phyloP scores from a whole-genome alignment of 192 early-diverging fungal species.

The Backusella westeae region DNA sequence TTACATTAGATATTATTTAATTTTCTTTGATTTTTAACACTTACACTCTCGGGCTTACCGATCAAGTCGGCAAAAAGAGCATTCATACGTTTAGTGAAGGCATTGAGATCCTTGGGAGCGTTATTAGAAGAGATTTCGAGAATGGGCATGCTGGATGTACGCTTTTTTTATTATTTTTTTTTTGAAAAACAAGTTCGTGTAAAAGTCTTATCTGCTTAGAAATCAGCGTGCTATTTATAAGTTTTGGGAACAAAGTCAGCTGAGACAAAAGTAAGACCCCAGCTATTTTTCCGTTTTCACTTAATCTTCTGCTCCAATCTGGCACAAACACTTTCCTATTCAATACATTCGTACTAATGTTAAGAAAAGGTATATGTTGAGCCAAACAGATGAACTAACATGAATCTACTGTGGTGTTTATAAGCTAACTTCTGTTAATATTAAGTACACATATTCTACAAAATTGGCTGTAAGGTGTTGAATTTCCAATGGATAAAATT shows the following conservation, averaged over 20 bases:
- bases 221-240: neutral
- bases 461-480: neutral
- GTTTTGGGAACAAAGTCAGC: neutral
- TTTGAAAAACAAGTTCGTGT: neutral
- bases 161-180: neutral
- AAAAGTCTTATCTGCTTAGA: slow-evolving; percentile 5
- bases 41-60: slow-evolving; percentile 34
- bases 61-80: slow-evolving; percentile 31
- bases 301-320: neutral
- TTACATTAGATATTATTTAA: neutral
- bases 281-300: neutral
- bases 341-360: neutral
- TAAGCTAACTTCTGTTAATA: neutral
- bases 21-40: neutral
- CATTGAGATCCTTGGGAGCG: slow-evolving; percentile 27
- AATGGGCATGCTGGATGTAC: slow-evolving; percentile 27
- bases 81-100: slow-evolving; percentile 23
- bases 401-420: neutral
- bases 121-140: slow-evolving; percentile 29
- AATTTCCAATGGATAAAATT: neutral
- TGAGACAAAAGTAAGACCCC: neutral
- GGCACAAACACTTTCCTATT: neutral
- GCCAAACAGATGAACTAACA: too few relatives aligned
- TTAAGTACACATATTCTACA: neutral
- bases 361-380: neutral